phyloP scores from a whole-genome alignment of 2,329 filamentous ascomycete species.

The Xylariales sp. region DNA sequence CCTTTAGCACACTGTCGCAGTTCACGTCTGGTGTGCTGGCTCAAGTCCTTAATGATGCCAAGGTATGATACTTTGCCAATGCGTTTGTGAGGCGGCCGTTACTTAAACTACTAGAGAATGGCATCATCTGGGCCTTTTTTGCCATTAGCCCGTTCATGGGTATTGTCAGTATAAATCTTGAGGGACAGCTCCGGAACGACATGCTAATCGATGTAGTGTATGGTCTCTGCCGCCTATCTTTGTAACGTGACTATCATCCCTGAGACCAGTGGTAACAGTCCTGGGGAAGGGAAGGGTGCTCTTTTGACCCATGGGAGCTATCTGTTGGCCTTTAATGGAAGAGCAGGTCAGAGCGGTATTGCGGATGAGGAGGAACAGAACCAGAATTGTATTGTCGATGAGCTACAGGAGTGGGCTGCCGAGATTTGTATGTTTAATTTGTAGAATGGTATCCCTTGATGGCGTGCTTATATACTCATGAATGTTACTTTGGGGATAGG shows the following conservation, averaged over 20 bases:
- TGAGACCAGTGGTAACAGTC: conserved; percentile 4
- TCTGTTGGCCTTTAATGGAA: not conserved
- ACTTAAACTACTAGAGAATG: conserved; percentile 27
- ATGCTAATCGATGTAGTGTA: conserved; percentile 10
- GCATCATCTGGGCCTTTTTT: conserved; percentile 63
- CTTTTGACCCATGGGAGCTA: conserved; percentile 1
- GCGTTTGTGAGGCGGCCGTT: conserved; percentile 12
- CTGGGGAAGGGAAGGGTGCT: not conserved
- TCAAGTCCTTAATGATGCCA: conserved; percentile 37
- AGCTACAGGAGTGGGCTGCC: no score
- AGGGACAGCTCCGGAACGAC: not conserved
- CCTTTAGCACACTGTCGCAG: conserved; percentile 18
- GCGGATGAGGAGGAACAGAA: not conserved
- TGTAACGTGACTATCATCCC: conserved; percentile 15
- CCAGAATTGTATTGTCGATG: not conserved
- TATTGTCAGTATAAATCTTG: conserved; percentile 24
- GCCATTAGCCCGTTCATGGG: conserved; percentile 56
- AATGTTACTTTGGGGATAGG: no score
- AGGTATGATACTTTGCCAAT: conserved; percentile 15
- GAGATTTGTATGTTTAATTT: no score
- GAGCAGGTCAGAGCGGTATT: not conserved
- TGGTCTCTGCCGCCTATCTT: conserved; percentile 13
- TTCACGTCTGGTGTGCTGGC: conserved; percentile 30
- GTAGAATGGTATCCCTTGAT: no score
- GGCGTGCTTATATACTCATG: no score